These are phyloP conservation scores for Onygena corvina DNA, from an alignment of 2,329 filamentous ascomycete genomes.

Conservation along the genomic window DNA sequence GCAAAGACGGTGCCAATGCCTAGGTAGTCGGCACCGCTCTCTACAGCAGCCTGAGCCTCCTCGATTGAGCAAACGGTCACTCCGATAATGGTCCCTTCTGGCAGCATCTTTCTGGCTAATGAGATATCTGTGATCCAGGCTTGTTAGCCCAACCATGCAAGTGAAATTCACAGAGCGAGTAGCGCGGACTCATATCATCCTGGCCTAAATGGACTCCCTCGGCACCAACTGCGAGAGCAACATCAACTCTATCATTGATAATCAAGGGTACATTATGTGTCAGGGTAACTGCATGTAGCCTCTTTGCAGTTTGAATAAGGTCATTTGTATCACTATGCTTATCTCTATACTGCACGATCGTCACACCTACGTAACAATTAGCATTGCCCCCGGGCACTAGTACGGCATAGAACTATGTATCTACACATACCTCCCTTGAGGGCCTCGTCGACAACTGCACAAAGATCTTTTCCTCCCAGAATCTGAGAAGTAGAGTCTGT, in stretches of 20 bases:
- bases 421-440: conserved; percentile 53
- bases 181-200: conserved; percentile 65
- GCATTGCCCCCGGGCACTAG: background rate
- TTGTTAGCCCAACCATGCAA: conserved; percentile 1
- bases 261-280: conserved; percentile 62
- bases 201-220: conserved; percentile 93
- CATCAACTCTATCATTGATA: conserved; percentile 87
- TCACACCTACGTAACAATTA: conserved; percentile 46
- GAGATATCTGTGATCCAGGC: conserved; percentile 40
- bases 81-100: conserved; percentile 68
- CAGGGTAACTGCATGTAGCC: conserved; percentile 59
- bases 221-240: conserved; percentile 70
- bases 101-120: conserved; percentile 60
- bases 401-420: background rate
- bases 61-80: conserved; percentile 66
- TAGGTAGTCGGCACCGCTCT: conserved; percentile 74
- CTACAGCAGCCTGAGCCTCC: conserved; percentile 61
- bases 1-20: conserved; percentile 84
- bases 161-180: background rate
- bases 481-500: conserved; percentile 85
- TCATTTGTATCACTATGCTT: conserved; percentile 64
- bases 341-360: conserved; percentile 80
- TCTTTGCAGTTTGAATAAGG: conserved; percentile 57
- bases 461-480: conserved; percentile 58
- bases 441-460: conserved; percentile 60